A percentile compares a stretch with the other conserved stretches of the same genome.
Conservation (phyloP, 2,329 filamentous ascomycete species). For the Ceratocystis huliohia region DNA sequence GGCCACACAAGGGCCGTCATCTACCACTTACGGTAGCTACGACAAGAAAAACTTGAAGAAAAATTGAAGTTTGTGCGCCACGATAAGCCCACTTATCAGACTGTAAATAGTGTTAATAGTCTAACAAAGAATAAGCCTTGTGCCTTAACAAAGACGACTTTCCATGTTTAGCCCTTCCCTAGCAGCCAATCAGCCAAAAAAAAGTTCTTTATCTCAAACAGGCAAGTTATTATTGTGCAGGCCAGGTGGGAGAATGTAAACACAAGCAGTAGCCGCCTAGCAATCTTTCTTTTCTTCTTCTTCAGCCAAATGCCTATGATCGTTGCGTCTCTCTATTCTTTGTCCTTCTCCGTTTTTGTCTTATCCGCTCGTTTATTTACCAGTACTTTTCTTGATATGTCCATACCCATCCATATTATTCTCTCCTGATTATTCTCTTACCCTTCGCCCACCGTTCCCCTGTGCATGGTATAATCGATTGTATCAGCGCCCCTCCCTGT, state of each 20-base stretch:
- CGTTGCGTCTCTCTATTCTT: not conserved
- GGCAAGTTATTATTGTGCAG: not conserved
- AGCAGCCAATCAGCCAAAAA: no score
- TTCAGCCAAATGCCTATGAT: no score
- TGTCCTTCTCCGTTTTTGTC: not conserved
- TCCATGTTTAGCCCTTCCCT: no score
- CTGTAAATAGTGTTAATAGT: conserved; percentile 1
- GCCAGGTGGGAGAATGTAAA: no score
- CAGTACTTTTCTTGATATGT: not conserved
- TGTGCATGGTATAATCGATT: not conserved
- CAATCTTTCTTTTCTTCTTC: no score
- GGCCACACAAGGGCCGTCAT: no score
- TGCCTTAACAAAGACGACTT: conserved; percentile 1
- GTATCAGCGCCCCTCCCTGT: not conserved
- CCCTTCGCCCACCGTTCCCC: not conserved
- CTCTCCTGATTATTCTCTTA: not conserved
- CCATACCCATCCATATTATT: not conserved
- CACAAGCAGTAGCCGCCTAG: no score
- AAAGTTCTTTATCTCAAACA: not conserved
- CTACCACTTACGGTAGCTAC: not conserved
- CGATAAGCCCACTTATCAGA: conserved; percentile 1
- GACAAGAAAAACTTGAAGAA: conserved; percentile 6
- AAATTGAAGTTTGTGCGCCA: conserved; percentile 5
- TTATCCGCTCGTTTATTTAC: not conserved
- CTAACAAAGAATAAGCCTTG: not conserved